A percentile compares a stretch with the other conserved stretches of the same genome.
Evolutionary conservation across 2,329 filamentous ascomycete species (phyloP).

Genomic region (Fusarium sororula): DNA sequence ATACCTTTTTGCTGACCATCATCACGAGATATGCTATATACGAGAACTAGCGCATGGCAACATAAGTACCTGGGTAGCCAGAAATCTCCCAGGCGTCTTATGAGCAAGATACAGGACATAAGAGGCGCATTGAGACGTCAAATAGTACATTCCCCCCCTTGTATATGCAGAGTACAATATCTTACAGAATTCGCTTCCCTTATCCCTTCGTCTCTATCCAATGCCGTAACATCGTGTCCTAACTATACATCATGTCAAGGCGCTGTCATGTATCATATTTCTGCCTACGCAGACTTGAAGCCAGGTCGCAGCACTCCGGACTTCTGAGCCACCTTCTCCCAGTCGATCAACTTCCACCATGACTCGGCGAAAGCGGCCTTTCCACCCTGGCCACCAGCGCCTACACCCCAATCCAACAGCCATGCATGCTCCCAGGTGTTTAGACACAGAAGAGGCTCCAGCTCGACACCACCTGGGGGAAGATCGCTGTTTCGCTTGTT

Average conservation of each 20-base stretch:
- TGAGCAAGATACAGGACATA: neutral
- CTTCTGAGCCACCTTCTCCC: constrained; percentile 72
- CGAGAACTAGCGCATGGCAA: neutral
- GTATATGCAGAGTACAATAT: constrained; percentile 47
- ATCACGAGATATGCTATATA: neutral
- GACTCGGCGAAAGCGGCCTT: constrained; percentile 79
- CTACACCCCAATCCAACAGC: constrained; percentile 79
- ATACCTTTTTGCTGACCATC: neutral
- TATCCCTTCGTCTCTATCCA: constrained; percentile 18
- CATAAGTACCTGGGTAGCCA: neutral
- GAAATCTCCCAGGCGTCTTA: neutral
- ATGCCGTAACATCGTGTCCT: constrained; percentile 28
- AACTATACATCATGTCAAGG: constrained; percentile 9
- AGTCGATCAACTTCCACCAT: constrained; percentile 93
- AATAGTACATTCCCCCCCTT: constrained; percentile 43
- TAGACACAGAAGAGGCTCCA: constrained; percentile 84
- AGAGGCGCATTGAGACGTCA: constrained; percentile 23
- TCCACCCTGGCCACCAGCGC: constrained; percentile 67
- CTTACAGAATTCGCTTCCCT: constrained; percentile 41
- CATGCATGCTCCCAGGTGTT: constrained; percentile 98
- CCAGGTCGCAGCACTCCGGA: constrained; percentile 47
- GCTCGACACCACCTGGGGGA: constrained; percentile 72
- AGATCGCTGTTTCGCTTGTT: constrained; percentile 47
- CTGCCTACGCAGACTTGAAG: constrained; percentile 43
- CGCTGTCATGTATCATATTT: neutral